Percentiles rank a stretch among this genome's conserved stretches.
phyloP scores from a whole-genome alignment of 2,329 filamentous ascomycete genomes.

The Stromatinia cepivora region DNA sequence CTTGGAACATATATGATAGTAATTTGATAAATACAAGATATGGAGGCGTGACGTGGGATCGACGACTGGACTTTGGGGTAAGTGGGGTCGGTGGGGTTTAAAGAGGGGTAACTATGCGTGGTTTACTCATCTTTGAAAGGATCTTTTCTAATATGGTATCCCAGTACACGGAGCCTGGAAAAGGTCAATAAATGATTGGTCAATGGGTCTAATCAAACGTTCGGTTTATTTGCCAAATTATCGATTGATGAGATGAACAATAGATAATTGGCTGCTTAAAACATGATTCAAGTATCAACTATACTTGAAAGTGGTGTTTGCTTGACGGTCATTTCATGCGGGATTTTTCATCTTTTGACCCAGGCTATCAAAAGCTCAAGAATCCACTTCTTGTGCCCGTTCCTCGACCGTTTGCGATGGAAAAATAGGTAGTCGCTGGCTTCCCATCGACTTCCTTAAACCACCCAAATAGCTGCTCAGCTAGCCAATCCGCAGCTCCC shows the following conservation, averaged over 20 bases:
- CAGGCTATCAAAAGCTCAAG: background rate
- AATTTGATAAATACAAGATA: background rate
- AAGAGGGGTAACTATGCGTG: background rate
- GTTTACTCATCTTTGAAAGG: background rate
- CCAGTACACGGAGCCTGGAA: background rate
- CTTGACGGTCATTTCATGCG: background rate
- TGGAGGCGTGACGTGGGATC: background rate
- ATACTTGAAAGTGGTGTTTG: background rate
- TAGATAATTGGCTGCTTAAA: background rate
- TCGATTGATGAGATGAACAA: background rate
- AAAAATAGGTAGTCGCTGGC: background rate
- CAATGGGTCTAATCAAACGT: background rate
- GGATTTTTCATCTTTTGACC: background rate
- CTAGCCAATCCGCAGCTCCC: background rate
- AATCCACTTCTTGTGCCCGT: background rate
- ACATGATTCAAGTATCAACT: background rate
- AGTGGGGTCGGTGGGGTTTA: background rate
- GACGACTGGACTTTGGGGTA: background rate
- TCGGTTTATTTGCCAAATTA: background rate
- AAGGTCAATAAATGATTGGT: background rate
- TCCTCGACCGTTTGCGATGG: background rate
- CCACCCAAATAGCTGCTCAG: background rate
- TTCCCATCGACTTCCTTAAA: background rate
- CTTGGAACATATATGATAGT: background rate
- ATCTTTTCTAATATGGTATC: background rate